phyloP scores from a whole-genome alignment of 2,329 filamentous ascomycete species.

The Colletotrichum tabaci region DNA sequence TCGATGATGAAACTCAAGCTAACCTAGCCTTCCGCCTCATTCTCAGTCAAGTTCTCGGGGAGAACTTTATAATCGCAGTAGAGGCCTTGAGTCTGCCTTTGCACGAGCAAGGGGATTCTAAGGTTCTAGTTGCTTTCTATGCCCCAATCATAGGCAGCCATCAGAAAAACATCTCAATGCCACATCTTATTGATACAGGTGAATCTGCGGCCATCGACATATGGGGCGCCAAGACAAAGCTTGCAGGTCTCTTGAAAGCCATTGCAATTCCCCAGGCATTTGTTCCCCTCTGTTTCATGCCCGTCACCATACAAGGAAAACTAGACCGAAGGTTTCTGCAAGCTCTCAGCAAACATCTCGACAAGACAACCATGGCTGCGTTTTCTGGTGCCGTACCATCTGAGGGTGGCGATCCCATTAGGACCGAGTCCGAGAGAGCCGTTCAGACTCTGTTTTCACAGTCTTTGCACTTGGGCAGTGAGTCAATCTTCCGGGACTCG shows the following conservation, averaged over 20 bases:
- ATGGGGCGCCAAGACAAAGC: not conserved
- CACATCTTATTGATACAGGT: not conserved
- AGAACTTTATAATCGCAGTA: not conserved
- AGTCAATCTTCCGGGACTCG: not conserved
- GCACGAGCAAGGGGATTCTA: not conserved
- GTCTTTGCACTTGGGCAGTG: not conserved
- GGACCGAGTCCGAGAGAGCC: not conserved
- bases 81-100: not conserved
- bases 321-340: slow-evolving; percentile 12
- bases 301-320: slow-evolving; percentile 21
- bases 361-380: not conserved
- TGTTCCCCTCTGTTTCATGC: not conserved
- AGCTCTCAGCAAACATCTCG: not conserved
- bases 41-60: slow-evolving; percentile 12
- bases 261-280: slow-evolving; percentile 17
- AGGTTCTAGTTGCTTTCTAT: slow-evolving; percentile 13
- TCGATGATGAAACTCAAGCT: not conserved
- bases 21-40: not conserved
- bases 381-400: not conserved
- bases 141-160: not conserved
- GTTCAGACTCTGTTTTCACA: slow-evolving; percentile 2
- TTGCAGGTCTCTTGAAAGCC: slow-evolving; percentile 2
- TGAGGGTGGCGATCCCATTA: not conserved
- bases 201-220: not conserved
- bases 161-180: not conserved